A percentile compares a stretch with the other conserved stretches of the same genome.
Evolutionary conservation across 2,329 filamentous ascomycete genomes (phyloP).

Genomic region (Diaporthe helianthi): DNA sequence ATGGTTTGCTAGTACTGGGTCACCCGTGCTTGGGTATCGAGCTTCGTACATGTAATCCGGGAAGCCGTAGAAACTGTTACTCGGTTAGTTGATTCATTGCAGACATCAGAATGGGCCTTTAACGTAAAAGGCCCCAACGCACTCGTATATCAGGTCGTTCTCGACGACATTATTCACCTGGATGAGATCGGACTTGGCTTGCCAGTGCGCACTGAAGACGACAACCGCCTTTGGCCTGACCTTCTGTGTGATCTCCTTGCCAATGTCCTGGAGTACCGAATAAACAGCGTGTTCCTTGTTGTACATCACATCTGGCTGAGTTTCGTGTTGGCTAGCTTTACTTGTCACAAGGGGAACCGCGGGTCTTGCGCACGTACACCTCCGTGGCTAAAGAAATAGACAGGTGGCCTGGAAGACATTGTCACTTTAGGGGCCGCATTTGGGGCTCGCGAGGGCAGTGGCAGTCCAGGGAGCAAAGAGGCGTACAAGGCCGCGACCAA

Average conservation of each 20-base stretch:
- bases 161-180: slow-evolving; percentile 70
- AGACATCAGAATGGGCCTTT: no score
- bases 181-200: slow-evolving; percentile 62
- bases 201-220: slow-evolving; percentile 82
- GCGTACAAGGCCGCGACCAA: slow-evolving; percentile 25
- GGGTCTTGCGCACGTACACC: slow-evolving; percentile 47
- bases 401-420: slow-evolving; percentile 46
- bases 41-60: slow-evolving; percentile 73
- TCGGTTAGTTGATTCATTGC: slow-evolving; percentile 35
- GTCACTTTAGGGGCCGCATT: slow-evolving; percentile 26
- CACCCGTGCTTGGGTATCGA: slow-evolving; percentile 70
- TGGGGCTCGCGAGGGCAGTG: slow-evolving; percentile 19
- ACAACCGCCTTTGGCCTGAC: slow-evolving; percentile 76
- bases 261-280: slow-evolving; percentile 67
- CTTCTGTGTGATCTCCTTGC: slow-evolving; percentile 72
- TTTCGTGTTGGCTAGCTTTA: not conserved
- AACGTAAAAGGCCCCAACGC: not conserved
- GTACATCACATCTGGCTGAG: slow-evolving; percentile 71
- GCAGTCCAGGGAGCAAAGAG: slow-evolving; percentile 2
- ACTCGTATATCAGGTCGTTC: slow-evolving; percentile 74
- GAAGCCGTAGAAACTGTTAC: slow-evolving; percentile 69
- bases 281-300: slow-evolving; percentile 74
- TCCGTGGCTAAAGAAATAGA: slow-evolving; percentile 60
- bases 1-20: slow-evolving; percentile 62
- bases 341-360: not conserved